Conservation (phyloP, 371 early-diverging fungal species). For the Rhizopus microsporus region DNA sequence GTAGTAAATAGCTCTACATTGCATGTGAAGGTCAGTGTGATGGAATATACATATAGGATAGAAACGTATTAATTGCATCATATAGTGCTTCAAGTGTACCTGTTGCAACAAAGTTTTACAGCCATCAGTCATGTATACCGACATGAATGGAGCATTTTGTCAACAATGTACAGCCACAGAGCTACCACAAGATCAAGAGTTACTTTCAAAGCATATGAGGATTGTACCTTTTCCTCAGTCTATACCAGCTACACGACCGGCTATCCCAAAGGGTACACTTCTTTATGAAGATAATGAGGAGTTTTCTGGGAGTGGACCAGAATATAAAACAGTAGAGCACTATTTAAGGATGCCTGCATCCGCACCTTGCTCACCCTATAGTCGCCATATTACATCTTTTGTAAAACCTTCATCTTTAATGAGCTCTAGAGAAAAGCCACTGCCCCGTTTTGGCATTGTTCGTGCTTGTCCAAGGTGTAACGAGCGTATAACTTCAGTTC, state of each 20-base stretch:
- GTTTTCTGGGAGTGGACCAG: too few species aligned
- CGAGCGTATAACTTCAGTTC: slow-evolving; percentile 37
- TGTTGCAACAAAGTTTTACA: slow-evolving; percentile 34
- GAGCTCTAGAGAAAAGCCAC: slow-evolving; percentile 35
- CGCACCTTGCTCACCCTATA: too few species aligned
- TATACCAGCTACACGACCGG: slow-evolving; percentile 3
- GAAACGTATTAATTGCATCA: not conserved
- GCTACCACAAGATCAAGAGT: slow-evolving; percentile 10
- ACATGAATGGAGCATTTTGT: slow-evolving; percentile 29
- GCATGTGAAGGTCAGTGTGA: slow-evolving; percentile 31
- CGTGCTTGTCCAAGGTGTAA: slow-evolving; percentile 43
- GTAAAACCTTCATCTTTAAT: slow-evolving; percentile 37
- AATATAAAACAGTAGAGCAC: too few species aligned
- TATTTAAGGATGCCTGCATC: too few species aligned
- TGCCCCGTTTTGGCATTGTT: slow-evolving; percentile 40
- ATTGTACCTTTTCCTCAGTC: slow-evolving; percentile 41
- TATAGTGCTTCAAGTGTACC: slow-evolving; percentile 44
- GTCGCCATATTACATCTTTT: not conserved
- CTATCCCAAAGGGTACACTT: not conserved
- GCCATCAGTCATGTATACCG: slow-evolving; percentile 37
- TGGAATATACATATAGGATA: not conserved
- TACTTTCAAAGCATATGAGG: slow-evolving; percentile 22
- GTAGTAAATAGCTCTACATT: slow-evolving; percentile 17
- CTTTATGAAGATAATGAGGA: slow-evolving; percentile 4
- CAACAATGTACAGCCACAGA: slow-evolving; percentile 27